Base-by-base conservation (phyloP, 2,329 filamentous ascomycete species). In the Ceratocystiopsis minuta region DNA sequence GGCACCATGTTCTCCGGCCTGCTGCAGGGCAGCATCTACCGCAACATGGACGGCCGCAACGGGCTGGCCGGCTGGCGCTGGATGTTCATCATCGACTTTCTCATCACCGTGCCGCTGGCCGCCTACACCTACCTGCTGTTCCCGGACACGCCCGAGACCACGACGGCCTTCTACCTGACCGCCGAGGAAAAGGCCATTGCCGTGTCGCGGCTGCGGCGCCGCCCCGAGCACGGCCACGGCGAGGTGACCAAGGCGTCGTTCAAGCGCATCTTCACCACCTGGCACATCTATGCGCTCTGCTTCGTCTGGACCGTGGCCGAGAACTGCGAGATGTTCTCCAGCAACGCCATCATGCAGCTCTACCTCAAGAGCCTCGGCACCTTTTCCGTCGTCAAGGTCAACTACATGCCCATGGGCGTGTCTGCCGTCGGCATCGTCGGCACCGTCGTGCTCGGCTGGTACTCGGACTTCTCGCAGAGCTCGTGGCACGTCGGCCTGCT, bases 261-360 rank as follows among this genome's bases (percentile, higher is more conserved):
- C 50, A 78, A 70, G 65, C 80, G 74, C 62, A 75, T 73, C 1
- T 80, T 81, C 49, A 67, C 74, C 2, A 52, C n/a, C n/a, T n/a
- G n/a, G n/a, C n/a, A n/a, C n/a, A n/a, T n/a, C n/a, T n/a, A n/a
- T n/a, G n/a, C n/a, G n/a, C n/a, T n/a, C n/a, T n/a, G n/a, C n/a
- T n/a, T 72, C 5, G 67, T 81, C 0, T 81, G 77, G 76, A 68
- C 79, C 48, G 73, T 84, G 35, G 78, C 77, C 0, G 76, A 78
- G 28, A 76, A 82, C 52, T 77, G 75, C 0, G 79, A 85, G 54
- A 79, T 75, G 0, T 83, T 82, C 55, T 73, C 69, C 41, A 66
- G 69, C 16, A 82, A 84, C 54, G 62, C 71, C 0, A 61, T 82
- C 0, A 56, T 72, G 0, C 57, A 60, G 0, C 57, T 72, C 1